Percentiles rank a stretch among this genome's conserved stretches.
Evolutionary conservation across 352 stramenopile genomes (phyloP).

Genomic region (Phytophthora citricola): DNA sequence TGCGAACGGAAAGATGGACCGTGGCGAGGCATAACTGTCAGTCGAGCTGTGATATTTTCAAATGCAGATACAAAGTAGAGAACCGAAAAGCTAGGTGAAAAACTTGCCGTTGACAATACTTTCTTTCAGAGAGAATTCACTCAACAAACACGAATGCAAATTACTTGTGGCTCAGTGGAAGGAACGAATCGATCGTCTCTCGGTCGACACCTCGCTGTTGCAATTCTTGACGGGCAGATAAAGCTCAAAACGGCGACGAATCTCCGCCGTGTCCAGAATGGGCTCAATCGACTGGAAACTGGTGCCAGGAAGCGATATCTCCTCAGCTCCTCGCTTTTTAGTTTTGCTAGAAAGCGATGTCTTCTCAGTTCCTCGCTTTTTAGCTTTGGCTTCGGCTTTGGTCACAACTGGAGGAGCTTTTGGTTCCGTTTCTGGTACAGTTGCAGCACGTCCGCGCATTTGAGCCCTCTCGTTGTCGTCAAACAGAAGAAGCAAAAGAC

Average conservation of each 20-base stretch:
- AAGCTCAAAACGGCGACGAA: background rate
- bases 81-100: slow-evolving; percentile 8
- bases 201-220: background rate
- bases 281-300: background rate
- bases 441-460: background rate
- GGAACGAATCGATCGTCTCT: slow-evolving; percentile 18
- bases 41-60: background rate
- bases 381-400: background rate
- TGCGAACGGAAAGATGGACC: background rate
- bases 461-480: background rate
- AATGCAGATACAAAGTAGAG: background rate
- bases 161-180: slow-evolving; percentile 17
- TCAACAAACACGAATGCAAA: slow-evolving; percentile 16
- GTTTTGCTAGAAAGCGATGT: background rate
- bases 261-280: background rate
- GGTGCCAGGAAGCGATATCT: background rate
- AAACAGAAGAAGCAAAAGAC: background rate
- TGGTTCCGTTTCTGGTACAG: background rate
- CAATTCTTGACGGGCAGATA: background rate
- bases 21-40: slow-evolving; percentile 1
- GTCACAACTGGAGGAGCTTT: background rate
- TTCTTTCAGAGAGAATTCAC: slow-evolving; percentile 20
- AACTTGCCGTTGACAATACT: slow-evolving; percentile 32
- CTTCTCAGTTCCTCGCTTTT: background rate
- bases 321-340: background rate